phyloP scores from a whole-genome alignment of 805 yeast species.

The Kodamaea hsintzibuensis region DNA sequence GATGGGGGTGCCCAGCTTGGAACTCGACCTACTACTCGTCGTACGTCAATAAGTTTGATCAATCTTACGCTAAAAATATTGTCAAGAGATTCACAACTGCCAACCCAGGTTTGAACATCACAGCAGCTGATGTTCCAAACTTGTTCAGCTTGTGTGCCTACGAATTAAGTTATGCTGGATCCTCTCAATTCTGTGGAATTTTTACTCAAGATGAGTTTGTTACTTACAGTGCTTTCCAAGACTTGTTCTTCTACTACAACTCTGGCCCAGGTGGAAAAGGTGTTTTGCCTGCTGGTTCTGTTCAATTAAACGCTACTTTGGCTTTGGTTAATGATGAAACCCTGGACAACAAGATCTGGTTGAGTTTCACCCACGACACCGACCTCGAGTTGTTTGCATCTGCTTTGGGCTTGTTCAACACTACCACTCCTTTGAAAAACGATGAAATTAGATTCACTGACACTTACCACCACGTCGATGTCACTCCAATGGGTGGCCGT shows the following conservation, averaged over 20 bases:
- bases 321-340: slow-evolving; percentile 19
- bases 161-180: slow-evolving; percentile 25
- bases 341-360: slow-evolving; percentile 19
- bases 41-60: slow-evolving; percentile 16
- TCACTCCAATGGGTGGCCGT: slow-evolving; percentile 61
- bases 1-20: slow-evolving; percentile 10
- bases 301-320: slow-evolving; percentile 23
- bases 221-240: slow-evolving; percentile 19
- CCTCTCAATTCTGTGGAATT: slow-evolving; percentile 22
- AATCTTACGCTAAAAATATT: slow-evolving; percentile 15
- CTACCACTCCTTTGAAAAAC: slow-evolving; percentile 8
- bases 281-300: slow-evolving; percentile 19
- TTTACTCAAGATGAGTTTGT: slow-evolving; percentile 27
- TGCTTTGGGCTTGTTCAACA: slow-evolving; percentile 22
- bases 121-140: slow-evolving; percentile 17
- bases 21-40: slow-evolving; percentile 14
- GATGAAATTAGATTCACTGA: slow-evolving; percentile 23
- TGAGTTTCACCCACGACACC: slow-evolving; percentile 29
- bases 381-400: slow-evolving; percentile 24
- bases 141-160: slow-evolving; percentile 25
- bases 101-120: slow-evolving; percentile 23
- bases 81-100: slow-evolving; percentile 19
- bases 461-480: slow-evolving; percentile 34
- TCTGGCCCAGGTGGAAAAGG: slow-evolving; percentile 23
- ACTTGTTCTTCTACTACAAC: slow-evolving; percentile 22